Evolutionary conservation across 73 alveolate species (phyloP).

Genomic region (Paramecium pentaurelia): DNA sequence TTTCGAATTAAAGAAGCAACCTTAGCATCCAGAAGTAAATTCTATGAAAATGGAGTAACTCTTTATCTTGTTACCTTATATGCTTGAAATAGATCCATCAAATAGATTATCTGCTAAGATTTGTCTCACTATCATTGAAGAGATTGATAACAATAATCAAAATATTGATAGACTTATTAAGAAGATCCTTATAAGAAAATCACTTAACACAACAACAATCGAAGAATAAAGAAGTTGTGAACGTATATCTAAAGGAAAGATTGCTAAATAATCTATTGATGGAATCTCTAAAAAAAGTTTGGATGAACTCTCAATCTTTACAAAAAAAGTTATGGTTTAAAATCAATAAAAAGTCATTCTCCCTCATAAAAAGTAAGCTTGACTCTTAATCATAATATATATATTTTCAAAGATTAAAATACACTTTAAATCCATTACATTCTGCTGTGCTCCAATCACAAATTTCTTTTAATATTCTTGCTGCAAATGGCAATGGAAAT

Average conservation of each 20-base stretch:
- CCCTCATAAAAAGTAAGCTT: neutral
- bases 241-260: neutral
- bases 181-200: neutral
- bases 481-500: constrained; percentile 27
- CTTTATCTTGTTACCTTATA: neutral
- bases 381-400: neutral
- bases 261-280: neutral
- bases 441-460: constrained; percentile 34
- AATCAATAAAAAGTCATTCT: constrained; percentile 13
- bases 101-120: constrained; percentile 11
- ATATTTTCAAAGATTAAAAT: constrained; percentile 10
- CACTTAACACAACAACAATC: neutral
- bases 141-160: constrained; percentile 8
- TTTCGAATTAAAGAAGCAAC: constrained; percentile 12
- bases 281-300: neutral
- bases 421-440: constrained; percentile 45
- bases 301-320: constrained; percentile 40
- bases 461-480: neutral
- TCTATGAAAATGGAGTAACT: constrained; percentile 21
- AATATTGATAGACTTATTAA: neutral
- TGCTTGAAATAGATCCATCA: constrained; percentile 29
- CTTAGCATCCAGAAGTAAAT: constrained; percentile 40
- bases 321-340: neutral
- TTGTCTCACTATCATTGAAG: neutral
- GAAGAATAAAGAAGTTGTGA: constrained; percentile 14